A percentile compares a stretch with the other conserved stretches of the same genome.
These are phyloP conservation scores for Meyerozyma carpophila DNA, from an alignment of 1,139 yeast genomes.

Conservation along the genomic window DNA sequence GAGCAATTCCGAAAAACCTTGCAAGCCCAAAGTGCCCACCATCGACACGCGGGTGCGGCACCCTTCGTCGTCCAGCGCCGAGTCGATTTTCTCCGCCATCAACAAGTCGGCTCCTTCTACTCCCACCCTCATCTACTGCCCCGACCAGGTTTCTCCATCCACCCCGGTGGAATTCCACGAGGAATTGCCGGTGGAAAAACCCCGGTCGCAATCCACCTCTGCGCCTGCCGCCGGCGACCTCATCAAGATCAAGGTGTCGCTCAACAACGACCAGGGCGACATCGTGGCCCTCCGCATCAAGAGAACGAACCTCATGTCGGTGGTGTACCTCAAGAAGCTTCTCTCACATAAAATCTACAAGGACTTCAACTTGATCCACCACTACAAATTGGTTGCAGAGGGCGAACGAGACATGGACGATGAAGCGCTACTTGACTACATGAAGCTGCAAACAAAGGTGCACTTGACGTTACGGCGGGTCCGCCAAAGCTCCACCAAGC, in stretches of 20 bases:
- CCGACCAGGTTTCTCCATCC: conserved; percentile 1
- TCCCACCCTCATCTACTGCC: neutral
- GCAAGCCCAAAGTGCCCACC: neutral
- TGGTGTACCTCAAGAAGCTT: conserved; percentile 26
- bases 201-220: neutral
- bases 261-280: conserved; percentile 28
- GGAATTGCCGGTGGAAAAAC: neutral
- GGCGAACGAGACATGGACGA: conserved; percentile 11
- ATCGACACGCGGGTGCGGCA: neutral
- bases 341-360: conserved; percentile 30
- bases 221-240: conserved; percentile 9
- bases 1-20: neutral
- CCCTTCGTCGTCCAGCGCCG: conserved; percentile 1
- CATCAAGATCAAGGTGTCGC: conserved; percentile 27
- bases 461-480: conserved; percentile 22
- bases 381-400: conserved; percentile 20
- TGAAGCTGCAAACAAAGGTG: conserved; percentile 22
- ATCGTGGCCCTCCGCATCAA: conserved; percentile 27
- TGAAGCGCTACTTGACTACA: conserved; percentile 18
- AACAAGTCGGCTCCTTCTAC: conserved; percentile 1
- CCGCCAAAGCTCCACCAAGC: neutral
- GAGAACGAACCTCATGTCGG: conserved; percentile 21
- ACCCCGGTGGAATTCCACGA: neutral
- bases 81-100: neutral
- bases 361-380: conserved; percentile 25